These are phyloP conservation scores for Aspergillus fumigatus DNA, from an alignment of 2,329 filamentous ascomycete species.

Conservation along the genomic window DNA sequence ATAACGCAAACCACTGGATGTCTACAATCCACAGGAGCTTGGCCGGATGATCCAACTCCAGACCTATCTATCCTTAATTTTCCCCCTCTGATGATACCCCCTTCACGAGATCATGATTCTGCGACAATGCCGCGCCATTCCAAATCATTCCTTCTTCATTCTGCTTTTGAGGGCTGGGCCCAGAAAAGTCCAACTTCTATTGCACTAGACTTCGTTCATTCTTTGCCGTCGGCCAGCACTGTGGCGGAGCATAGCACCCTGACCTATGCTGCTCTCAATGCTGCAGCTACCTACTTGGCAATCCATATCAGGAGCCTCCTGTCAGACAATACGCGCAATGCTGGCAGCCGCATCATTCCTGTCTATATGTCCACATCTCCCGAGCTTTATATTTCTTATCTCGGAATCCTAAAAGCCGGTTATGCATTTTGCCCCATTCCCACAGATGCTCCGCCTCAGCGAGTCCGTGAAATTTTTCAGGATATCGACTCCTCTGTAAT, in stretches of 20 bases:
- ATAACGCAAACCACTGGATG: conserved; percentile 2
- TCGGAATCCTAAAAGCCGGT: conserved; percentile 34
- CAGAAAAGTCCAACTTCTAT: conserved; percentile 16
- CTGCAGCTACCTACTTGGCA: conserved; percentile 20
- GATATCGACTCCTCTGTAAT: conserved; percentile 24
- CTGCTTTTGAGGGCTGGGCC: conserved; percentile 24
- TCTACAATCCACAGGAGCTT: background rate
- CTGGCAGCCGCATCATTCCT: conserved; percentile 18
- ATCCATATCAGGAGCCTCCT: conserved; percentile 13
- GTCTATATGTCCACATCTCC: conserved; percentile 30
- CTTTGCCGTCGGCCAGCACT: conserved; percentile 13
- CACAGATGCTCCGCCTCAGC: conserved; percentile 29
- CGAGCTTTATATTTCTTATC: conserved; percentile 37
- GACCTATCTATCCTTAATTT: conserved; percentile 24
- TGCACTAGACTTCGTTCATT: conserved; percentile 26
- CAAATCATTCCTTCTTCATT: conserved; percentile 18
- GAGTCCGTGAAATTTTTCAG: conserved; percentile 23
- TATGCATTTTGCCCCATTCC: conserved; percentile 37
- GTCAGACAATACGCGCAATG: background rate
- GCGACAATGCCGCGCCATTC: background rate
- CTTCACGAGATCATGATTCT: conserved; percentile 7
- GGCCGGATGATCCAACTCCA: background rate
- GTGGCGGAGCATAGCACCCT: conserved; percentile 20
- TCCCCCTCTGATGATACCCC: conserved; percentile 21
- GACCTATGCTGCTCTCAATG: conserved; percentile 21